These are phyloP conservation scores for Salix suchowensis DNA, from an alignment of 345 rosid species.

Conservation along the genomic window DNA sequence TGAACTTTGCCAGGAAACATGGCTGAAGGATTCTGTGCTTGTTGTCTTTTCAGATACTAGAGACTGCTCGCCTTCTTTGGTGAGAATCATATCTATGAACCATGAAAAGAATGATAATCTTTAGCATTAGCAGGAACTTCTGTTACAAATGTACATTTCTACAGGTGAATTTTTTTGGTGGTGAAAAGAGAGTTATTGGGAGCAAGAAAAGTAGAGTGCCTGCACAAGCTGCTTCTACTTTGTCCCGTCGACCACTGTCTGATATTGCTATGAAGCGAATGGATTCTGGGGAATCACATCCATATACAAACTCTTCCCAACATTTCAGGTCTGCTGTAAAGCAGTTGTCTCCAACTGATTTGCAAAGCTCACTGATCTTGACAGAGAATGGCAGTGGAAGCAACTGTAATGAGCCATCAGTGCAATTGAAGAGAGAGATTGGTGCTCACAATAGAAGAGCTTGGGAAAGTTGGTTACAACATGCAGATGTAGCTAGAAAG, in stretches of 20 bases:
- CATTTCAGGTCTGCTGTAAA: slow-evolving; percentile 71
- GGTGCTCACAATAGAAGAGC: slow-evolving; percentile 41
- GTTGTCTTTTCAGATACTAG: slow-evolving; percentile 73
- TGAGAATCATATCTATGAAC: slow-evolving; percentile 31
- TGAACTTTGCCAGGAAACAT: slow-evolving; percentile 67
- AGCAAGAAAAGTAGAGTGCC: slow-evolving; percentile 43
- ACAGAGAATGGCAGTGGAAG: slow-evolving; percentile 44
- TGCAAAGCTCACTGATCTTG: slow-evolving; percentile 41
- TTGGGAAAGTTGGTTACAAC: slow-evolving; percentile 53
- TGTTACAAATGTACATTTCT: slow-evolving; percentile 16
- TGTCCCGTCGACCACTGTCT: slow-evolving; percentile 55
- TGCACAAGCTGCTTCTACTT: slow-evolving; percentile 26
- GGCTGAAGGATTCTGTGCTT: slow-evolving; percentile 84
- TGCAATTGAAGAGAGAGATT: slow-evolving; percentile 57
- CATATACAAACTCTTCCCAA: slow-evolving; percentile 43
- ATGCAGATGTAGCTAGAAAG: slow-evolving; percentile 39
- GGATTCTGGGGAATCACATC: slow-evolving; percentile 40
- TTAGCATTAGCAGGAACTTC: slow-evolving; percentile 1
- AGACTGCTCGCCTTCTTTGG: slow-evolving; percentile 82
- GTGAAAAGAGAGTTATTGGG: slow-evolving; percentile 48
- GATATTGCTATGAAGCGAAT: slow-evolving; percentile 38
- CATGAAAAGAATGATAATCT: neutral
- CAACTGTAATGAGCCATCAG: slow-evolving; percentile 41
- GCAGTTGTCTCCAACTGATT: slow-evolving; percentile 60
- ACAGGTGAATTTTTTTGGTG: slow-evolving; percentile 63